These are phyloP conservation scores for Quercus ilex DNA, from an alignment of 306 rosid genomes.

Conservation along the genomic window DNA sequence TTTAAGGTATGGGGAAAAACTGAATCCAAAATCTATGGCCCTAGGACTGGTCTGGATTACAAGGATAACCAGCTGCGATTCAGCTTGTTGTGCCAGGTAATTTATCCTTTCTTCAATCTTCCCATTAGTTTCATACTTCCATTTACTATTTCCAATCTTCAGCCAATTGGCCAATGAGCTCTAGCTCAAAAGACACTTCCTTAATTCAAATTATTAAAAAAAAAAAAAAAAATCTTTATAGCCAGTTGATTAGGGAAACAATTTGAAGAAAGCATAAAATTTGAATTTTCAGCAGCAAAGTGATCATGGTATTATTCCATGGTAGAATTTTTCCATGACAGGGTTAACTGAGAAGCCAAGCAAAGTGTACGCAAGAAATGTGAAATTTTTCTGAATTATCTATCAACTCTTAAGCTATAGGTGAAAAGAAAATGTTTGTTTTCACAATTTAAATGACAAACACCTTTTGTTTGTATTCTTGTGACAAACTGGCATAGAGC, in stretches of 20 bases:
- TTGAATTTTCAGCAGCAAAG: background rate
- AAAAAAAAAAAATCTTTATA: too few species aligned
- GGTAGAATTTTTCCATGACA: background rate
- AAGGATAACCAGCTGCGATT: slow-evolving; percentile 66
- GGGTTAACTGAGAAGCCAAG: background rate
- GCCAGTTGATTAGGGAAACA: background rate
- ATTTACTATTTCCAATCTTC: background rate
- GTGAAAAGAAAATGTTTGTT: background rate
- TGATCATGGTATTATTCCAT: background rate
- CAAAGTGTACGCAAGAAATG: background rate
- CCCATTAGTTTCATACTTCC: background rate
- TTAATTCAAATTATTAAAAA: too few species aligned
- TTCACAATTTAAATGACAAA: background rate
- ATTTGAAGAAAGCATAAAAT: background rate
- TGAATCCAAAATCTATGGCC: slow-evolving; percentile 72
- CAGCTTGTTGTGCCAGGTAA: slow-evolving; percentile 75
- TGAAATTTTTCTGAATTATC: background rate
- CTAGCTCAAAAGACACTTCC: too few species aligned
- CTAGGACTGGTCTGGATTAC: slow-evolving; percentile 57
- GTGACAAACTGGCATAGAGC: background rate
- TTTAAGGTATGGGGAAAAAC: slow-evolving; percentile 77
- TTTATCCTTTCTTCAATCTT: background rate
- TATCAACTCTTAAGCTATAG: background rate
- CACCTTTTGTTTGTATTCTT: background rate
- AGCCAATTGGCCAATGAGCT: too few species aligned